Evolutionary conservation across 1,284 basidiomycete species (phyloP), one percentile per base, ranked within the genome.

Genomic region (Rhodotorula sp.): DNA sequence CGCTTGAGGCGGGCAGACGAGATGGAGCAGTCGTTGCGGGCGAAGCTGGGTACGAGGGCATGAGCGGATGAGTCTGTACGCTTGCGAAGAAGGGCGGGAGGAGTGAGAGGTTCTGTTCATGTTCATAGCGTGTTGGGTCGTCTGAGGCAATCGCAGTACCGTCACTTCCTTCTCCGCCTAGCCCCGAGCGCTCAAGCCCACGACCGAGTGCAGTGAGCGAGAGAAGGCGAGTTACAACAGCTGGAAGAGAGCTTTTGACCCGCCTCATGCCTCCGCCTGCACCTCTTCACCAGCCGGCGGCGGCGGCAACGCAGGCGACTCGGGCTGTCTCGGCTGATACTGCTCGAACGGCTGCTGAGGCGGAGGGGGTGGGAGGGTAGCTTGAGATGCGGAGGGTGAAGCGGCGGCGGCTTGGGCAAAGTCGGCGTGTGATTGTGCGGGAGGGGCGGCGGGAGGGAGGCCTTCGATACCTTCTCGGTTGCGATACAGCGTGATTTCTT

Each of bases 401-500:
- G 32, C 46, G 19, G 29, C 11, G 22, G 46, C 34, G n/a, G 15
- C 30, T 10, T 59, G 32, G 46, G 20, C 30, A 32, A 34, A 32
- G 2, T 29, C 29, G 29, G 57, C n/a, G 9, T 44, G n/a, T 17
- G n/a, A 13, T 44, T 56, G 36, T 17, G 55, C 36, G n/a, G 55
- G 49, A 9, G 44, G 44, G n/a, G 30, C 30, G 52, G 27, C 29
- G 39, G 64, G 27, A 22, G 64, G 58, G 20, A 44, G 22, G 44
- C 39, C 46, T 22, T 65, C 61, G 53, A 61, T 51, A 20, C 59
- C 59, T 2, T 66, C 58, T 17, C 58, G 64, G 46, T 69, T 67
- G 34, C 77, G 70, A 55, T 68, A 79, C 24, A 78, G 70, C 13
- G 78, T 79, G 44, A 79, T 77, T 58, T 79, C 78, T 59, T 78